These are phyloP conservation scores for Pachyrhizus erosus DNA, from an alignment of 306 rosid species.

Conservation along the genomic window DNA sequence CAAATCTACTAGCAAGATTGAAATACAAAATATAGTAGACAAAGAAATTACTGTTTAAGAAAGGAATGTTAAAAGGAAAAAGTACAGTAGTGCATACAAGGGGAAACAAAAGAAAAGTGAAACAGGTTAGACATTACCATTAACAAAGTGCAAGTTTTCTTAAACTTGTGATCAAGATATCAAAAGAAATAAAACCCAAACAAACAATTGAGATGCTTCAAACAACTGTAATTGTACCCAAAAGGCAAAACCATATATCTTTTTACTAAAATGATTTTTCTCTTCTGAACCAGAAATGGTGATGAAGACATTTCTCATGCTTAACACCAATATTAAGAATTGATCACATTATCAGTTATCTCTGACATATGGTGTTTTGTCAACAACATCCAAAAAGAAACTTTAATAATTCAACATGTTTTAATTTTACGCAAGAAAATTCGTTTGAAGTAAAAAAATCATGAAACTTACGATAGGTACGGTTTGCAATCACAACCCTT, in stretches of 20 bases:
- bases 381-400: conserved; percentile 23
- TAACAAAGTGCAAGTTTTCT: conserved; percentile 10
- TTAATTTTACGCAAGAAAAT: conserved; percentile 25
- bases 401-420: conserved; percentile 32
- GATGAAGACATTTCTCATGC: conserved; percentile 22
- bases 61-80: conserved; percentile 4
- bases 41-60: neutral
- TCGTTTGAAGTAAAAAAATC: too few relatives aligned
- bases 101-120: conserved; percentile 17
- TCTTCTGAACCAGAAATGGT: neutral
- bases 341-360: conserved; percentile 27
- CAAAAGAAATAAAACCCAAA: conserved; percentile 2
- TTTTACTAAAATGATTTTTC: conserved; percentile 16
- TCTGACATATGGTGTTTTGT: conserved; percentile 19
- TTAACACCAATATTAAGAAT: conserved; percentile 15
- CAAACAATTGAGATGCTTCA: conserved; percentile 16
- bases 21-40: conserved; percentile 13
- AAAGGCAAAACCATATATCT: conserved; percentile 1
- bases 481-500: conserved; percentile 88
- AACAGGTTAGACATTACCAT: neutral
- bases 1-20: neutral
- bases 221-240: conserved; percentile 17
- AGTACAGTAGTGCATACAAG: neutral
- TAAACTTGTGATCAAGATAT: neutral
- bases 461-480: conserved; percentile 76